These are phyloP conservation scores for Candida xyloterini DNA, from an alignment of 805 yeast genomes.

Conservation along the genomic window DNA sequence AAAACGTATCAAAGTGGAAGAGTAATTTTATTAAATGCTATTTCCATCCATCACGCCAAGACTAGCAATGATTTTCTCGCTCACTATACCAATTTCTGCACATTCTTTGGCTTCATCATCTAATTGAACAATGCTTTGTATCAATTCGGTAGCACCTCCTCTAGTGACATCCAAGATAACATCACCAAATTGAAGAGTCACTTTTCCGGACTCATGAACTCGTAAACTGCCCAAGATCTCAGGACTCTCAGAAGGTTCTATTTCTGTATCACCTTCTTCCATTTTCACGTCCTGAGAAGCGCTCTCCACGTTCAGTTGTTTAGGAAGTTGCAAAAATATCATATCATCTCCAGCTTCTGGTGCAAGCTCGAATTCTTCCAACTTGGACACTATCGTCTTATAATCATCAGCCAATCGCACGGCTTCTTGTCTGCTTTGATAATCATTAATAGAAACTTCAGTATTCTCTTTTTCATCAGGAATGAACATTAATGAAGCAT, in stretches of 20 bases:
- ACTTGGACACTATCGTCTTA: slow-evolving; percentile 29
- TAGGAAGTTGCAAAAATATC: slow-evolving; percentile 32
- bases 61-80: slow-evolving; percentile 55
- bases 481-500: slow-evolving; percentile 7
- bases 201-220: slow-evolving; percentile 78
- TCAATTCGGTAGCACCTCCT: slow-evolving; percentile 66
- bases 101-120: slow-evolving; percentile 39
- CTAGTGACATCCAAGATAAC: slow-evolving; percentile 63
- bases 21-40: background rate
- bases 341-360: slow-evolving; percentile 9
- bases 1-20: slow-evolving; percentile 23
- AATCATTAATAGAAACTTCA: slow-evolving; percentile 23
- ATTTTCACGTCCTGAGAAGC: slow-evolving; percentile 21
- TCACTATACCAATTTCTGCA: slow-evolving; percentile 51
- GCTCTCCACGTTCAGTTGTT: slow-evolving; percentile 14
- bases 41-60: slow-evolving; percentile 38
- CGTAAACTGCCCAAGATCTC: slow-evolving; percentile 70
- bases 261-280: slow-evolving; percentile 7
- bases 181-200: slow-evolving; percentile 71
- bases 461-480: slow-evolving; percentile 13
- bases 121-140: slow-evolving; percentile 65
- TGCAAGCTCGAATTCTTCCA: slow-evolving; percentile 16
- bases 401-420: slow-evolving; percentile 39
- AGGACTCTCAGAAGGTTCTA: background rate
- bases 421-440: slow-evolving; percentile 37